phyloP scores from a whole-genome alignment of 345 rosid species.

The Eucalyptus tenuipes region DNA sequence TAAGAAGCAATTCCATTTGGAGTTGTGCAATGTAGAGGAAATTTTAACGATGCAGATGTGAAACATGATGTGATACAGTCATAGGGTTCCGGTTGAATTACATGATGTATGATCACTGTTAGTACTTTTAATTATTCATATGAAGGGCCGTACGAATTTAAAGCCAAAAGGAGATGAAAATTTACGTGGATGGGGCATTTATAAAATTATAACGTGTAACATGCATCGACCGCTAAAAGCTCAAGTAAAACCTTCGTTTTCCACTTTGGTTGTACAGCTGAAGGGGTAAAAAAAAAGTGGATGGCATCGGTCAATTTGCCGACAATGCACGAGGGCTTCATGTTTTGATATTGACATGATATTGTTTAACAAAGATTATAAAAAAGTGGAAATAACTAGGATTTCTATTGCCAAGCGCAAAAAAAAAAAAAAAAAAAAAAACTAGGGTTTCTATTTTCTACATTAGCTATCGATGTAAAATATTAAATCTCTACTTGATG shows the following conservation, averaged over 20 bases:
- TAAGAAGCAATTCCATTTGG: not conserved
- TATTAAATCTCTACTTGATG: not conserved
- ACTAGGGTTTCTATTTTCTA: not conserved
- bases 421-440: not conserved
- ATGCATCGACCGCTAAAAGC: not conserved
- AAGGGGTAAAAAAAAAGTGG: not conserved
- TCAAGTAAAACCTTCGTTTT: not conserved
- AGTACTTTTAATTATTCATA: not conserved
- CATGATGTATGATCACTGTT: not conserved
- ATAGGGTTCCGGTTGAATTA: not conserved
- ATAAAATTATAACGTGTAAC: not conserved
- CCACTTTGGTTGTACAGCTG: not conserved
- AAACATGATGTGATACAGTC: not conserved
- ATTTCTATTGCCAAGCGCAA: not conserved
- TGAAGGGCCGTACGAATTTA: not conserved
- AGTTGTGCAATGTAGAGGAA: not conserved
- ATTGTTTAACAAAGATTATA: not conserved
- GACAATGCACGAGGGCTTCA: not conserved
- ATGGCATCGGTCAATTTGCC: not conserved
- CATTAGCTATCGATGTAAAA: not conserved
- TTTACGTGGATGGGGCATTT: not conserved
- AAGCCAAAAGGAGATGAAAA: not conserved
- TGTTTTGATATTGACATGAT: not conserved
- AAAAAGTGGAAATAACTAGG: not conserved
- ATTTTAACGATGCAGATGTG: not conserved